These are phyloP conservation scores for Pythium biforme DNA, from an alignment of 352 stramenopile genomes.

Conservation along the genomic window DNA sequence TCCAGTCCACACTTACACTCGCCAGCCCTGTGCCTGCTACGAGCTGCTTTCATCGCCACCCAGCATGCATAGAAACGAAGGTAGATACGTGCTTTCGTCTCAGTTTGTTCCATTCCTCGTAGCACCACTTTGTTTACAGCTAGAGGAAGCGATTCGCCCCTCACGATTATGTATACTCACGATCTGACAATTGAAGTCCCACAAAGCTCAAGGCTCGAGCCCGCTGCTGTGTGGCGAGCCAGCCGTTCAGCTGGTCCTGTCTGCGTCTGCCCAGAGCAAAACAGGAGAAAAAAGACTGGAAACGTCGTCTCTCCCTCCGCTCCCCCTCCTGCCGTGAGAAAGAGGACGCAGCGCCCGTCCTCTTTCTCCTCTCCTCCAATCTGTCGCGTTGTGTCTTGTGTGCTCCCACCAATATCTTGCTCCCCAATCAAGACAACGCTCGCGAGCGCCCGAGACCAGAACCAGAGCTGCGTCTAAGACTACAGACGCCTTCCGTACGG, in stretches of 20 bases:
- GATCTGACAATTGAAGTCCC: background rate
- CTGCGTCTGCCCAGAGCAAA: background rate
- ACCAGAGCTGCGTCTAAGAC: background rate
- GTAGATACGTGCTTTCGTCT: no score
- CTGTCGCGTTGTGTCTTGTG: background rate
- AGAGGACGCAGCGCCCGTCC: background rate
- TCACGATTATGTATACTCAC: background rate
- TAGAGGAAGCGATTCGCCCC: no score
- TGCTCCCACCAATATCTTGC: background rate
- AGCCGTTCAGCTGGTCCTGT: background rate
- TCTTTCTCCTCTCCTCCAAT: background rate
- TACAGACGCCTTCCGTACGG: background rate
- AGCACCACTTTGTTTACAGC: no score
- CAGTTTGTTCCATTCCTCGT: no score
- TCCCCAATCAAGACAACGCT: background rate
- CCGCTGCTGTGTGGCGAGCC: background rate
- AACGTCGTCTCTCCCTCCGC: background rate
- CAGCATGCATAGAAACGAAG: no score
- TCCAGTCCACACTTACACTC: no score
- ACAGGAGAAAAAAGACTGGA: background rate
- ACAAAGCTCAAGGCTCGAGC: background rate
- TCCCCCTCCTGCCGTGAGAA: background rate
- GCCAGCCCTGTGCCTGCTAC: no score
- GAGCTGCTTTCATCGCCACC: no score
- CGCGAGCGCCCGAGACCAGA: background rate